phyloP scores from a whole-genome alignment of 257 asterid genomes.

The Agastache rugosa region DNA sequence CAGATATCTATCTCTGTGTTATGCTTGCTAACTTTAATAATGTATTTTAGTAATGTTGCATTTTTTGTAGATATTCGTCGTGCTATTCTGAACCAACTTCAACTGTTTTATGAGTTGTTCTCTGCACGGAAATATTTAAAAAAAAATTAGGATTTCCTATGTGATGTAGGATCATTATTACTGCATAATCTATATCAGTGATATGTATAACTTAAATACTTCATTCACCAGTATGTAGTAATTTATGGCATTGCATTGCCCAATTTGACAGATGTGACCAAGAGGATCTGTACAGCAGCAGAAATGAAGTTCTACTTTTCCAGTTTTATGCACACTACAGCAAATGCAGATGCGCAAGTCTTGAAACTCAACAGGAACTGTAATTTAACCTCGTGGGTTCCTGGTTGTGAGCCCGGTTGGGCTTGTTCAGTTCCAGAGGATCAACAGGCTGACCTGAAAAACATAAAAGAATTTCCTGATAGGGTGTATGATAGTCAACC shows the following conservation, averaged over 20 bases:
- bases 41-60: not conserved
- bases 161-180: not conserved
- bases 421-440: constrained; percentile 61
- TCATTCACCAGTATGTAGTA: constrained; percentile 19
- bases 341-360: constrained; percentile 65
- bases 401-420: constrained; percentile 99
- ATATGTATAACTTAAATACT: constrained; percentile 2
- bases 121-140: too few relatives aligned
- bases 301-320: constrained; percentile 91
- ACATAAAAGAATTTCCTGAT: constrained; percentile 65
- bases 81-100: too few relatives aligned
- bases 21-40: too few relatives aligned
- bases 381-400: constrained; percentile 80
- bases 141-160: constrained; percentile 24
- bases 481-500: constrained; percentile 69
- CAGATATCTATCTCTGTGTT: too few relatives aligned
- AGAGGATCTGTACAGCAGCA: constrained; percentile 93
- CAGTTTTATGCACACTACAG: constrained; percentile 65
- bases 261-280: constrained; percentile 73
- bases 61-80: not conserved
- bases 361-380: constrained; percentile 88
- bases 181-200: constrained; percentile 16
- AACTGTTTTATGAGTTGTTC: too few relatives aligned
- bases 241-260: constrained; percentile 38
- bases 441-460: constrained; percentile 74